Evolutionary conservation across 2,329 filamentous ascomycete genomes (phyloP).

Genomic region (Stagonosporopsis cucurbitacearum): DNA sequence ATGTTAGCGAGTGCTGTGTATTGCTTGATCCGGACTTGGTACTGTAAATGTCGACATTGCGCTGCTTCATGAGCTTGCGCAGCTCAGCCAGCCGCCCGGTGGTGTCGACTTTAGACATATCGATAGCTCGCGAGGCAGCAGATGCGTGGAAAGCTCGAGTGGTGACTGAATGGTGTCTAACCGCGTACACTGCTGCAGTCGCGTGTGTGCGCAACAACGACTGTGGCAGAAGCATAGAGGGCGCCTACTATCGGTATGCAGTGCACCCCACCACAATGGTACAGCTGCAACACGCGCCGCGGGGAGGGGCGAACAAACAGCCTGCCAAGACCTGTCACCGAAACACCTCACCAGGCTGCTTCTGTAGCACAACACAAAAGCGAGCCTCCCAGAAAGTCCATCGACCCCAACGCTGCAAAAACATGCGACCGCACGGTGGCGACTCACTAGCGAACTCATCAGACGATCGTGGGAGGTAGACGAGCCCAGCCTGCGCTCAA

Average conservation of each 20-base stretch:
- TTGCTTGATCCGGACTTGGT: constrained; percentile 33
- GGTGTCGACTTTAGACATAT: constrained; percentile 83
- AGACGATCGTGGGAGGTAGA: constrained; percentile 16
- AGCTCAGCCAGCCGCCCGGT: constrained; percentile 76
- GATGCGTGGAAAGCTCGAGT: constrained; percentile 42
- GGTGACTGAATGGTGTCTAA: constrained; percentile 20
- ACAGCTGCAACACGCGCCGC: constrained; percentile 20
- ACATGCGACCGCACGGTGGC: constrained; percentile 15
- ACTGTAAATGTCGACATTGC: constrained; percentile 93
- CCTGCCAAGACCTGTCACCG: constrained; percentile 10
- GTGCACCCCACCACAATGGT: constrained; percentile 27
- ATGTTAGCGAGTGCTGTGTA: constrained; percentile 49
- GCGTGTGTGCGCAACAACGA: constrained; percentile 39
- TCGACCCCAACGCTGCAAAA: constrained; percentile 4
- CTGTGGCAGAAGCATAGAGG: constrained; percentile 42
- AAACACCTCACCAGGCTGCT: constrained; percentile 8
- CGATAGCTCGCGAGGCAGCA: constrained; percentile 45
- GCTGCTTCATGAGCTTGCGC: constrained; percentile 83
- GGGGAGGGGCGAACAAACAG: constrained; percentile 9
- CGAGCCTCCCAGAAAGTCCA: background rate
- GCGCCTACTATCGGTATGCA: constrained; percentile 33
- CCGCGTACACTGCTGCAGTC: constrained; percentile 37
- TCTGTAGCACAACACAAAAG: constrained; percentile 4
- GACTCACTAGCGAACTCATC: constrained; percentile 12
- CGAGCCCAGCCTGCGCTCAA: constrained; percentile 10